A percentile compares a stretch with the other conserved stretches of the same genome.
These are phyloP conservation scores for Alternaria hordeiaustralica DNA, from an alignment of 2,329 filamentous ascomycete genomes.

Conservation along the genomic window DNA sequence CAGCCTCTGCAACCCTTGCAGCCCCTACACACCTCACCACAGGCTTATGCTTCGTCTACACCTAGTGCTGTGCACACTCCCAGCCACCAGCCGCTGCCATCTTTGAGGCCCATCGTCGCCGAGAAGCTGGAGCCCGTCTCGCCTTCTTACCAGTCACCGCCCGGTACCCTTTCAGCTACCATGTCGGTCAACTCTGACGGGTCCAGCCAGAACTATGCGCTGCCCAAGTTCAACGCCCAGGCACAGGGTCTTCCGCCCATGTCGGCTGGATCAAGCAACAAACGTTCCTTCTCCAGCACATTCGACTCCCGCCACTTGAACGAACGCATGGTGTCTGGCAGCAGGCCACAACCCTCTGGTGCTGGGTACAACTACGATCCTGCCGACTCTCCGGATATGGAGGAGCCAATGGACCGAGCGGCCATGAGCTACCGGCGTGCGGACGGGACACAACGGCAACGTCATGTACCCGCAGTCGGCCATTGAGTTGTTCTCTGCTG, in stretches of 20 bases:
- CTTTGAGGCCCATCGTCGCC: slow-evolving; percentile 45
- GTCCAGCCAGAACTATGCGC: slow-evolving; percentile 32
- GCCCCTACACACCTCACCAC: slow-evolving; percentile 43
- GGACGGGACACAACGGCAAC: slow-evolving; percentile 52
- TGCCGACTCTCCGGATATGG: slow-evolving; percentile 48
- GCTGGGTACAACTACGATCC: slow-evolving; percentile 42
- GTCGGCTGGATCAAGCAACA: slow-evolving; percentile 45
- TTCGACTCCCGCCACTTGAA: slow-evolving; percentile 54
- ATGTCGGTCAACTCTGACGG: slow-evolving; percentile 45
- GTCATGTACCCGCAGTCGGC: slow-evolving; percentile 45
- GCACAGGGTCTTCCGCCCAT: slow-evolving; percentile 34
- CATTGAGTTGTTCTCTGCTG: slow-evolving; percentile 23
- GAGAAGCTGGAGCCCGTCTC: slow-evolving; percentile 54
- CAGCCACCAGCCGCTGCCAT: slow-evolving; percentile 50
- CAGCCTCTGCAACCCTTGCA: slow-evolving; percentile 43
- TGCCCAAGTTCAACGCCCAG: slow-evolving; percentile 38
- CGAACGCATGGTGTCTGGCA: slow-evolving; percentile 54
- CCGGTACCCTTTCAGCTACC: slow-evolving; percentile 36
- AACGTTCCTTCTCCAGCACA: slow-evolving; percentile 55
- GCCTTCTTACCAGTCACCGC: slow-evolving; percentile 51
- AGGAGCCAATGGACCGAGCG: slow-evolving; percentile 47
- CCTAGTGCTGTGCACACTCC: slow-evolving; percentile 37
- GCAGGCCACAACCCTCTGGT: slow-evolving; percentile 47
- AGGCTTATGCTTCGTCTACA: slow-evolving; percentile 36
- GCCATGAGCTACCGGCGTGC: slow-evolving; percentile 57